phyloP scores from a whole-genome alignment of 169 alveolate genomes.

The Cryptosporidium bovis region DNA sequence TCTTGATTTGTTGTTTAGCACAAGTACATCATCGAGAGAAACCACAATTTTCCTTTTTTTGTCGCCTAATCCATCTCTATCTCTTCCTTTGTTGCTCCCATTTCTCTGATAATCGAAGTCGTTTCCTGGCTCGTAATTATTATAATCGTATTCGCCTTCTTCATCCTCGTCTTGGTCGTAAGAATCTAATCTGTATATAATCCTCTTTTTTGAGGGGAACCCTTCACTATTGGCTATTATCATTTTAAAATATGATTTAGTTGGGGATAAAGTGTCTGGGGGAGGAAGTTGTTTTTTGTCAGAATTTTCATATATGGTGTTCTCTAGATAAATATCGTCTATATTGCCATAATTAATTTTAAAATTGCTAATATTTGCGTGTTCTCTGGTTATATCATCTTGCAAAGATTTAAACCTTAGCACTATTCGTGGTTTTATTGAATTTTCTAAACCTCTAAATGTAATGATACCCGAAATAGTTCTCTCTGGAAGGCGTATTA shows the following conservation, averaged over 20 bases:
- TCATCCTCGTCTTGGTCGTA: slow-evolving; percentile 4
- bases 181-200: slow-evolving; percentile 37
- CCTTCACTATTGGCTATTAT: slow-evolving; percentile 25
- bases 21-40: slow-evolving; percentile 29
- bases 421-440: slow-evolving; percentile 35
- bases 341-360: not conserved
- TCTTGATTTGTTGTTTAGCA: slow-evolving; percentile 3
- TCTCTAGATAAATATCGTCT: not conserved
- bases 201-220: slow-evolving; percentile 41
- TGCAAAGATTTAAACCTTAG: slow-evolving; percentile 34
- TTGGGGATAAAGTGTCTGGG: slow-evolving; percentile 24
- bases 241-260: slow-evolving; percentile 42
- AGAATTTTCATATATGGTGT: too few species aligned
- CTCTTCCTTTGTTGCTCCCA: too few species aligned
- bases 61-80: not conserved
- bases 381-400: not conserved
- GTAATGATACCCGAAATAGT: slow-evolving; percentile 13
- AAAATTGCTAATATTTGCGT: not conserved
- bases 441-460: slow-evolving; percentile 57
- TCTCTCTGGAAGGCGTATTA: slow-evolving; percentile 14
- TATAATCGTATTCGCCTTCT: not conserved
- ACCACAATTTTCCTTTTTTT: not conserved
- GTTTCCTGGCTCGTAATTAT: not conserved
- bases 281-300: not conserved
- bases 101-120: too few species aligned